A percentile compares a stretch with the other conserved stretches of the same genome.
Evolutionary conservation across 129 eudicot species (phyloP).

Genomic region (Flaveria robusta): DNA sequence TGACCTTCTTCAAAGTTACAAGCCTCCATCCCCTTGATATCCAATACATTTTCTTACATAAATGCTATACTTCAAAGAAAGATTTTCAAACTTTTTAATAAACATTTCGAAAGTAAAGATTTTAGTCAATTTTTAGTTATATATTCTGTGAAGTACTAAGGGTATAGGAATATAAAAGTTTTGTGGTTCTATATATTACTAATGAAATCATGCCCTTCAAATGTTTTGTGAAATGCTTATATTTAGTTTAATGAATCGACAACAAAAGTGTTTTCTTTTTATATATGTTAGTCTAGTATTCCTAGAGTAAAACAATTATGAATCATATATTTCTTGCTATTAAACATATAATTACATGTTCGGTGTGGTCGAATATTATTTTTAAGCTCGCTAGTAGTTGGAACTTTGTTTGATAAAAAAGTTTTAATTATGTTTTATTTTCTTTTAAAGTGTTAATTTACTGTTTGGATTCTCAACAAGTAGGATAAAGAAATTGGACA

Average conservation of each 20-base stretch:
- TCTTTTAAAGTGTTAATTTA: neutral
- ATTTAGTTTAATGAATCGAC: neutral
- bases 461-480: neutral
- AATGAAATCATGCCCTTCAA: neutral
- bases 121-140: neutral
- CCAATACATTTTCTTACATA: constrained; percentile 1
- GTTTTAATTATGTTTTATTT: neutral
- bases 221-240: neutral
- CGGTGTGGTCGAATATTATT: too few species aligned
- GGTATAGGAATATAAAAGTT: too few species aligned
- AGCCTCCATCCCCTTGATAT: constrained; percentile 34
- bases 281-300: neutral
- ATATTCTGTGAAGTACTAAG: too few species aligned
- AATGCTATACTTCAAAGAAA: neutral
- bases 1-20: constrained; percentile 27
- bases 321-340: neutral
- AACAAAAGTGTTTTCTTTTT: neutral
- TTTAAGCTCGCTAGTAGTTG: neutral
- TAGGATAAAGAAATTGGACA: neutral
- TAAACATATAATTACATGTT: too few species aligned
- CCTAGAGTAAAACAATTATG: neutral
- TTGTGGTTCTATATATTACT: too few species aligned
- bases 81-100: neutral
- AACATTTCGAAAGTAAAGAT: neutral
- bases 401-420: neutral